Conservation (phyloP, 2,329 filamentous ascomycete genomes). For the Fusarium anguioides region DNA sequence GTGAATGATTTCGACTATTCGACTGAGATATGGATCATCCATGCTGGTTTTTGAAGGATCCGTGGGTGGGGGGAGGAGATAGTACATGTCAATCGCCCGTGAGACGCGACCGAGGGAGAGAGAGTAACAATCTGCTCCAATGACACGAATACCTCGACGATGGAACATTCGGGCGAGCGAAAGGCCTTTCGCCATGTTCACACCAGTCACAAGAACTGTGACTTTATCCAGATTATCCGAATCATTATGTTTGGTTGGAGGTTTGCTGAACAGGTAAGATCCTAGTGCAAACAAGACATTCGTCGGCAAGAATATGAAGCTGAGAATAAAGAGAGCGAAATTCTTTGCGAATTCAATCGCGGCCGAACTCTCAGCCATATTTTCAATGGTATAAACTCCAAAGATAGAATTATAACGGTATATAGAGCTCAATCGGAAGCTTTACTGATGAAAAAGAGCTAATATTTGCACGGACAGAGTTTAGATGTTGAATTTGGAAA, state of each 20-base stretch:
- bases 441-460: not conserved
- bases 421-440: not conserved
- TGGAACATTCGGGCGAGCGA: conserved; percentile 73
- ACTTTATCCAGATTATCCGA: conserved; percentile 23
- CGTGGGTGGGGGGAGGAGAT: conserved; percentile 53
- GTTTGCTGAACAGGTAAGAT: conserved; percentile 6
- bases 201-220: conserved; percentile 76
- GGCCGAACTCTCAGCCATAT: conserved; percentile 1
- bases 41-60: conserved; percentile 11
- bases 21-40: conserved; percentile 64
- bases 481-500: not conserved
- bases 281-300: not conserved
- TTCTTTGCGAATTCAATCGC: conserved; percentile 26
- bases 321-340: conserved; percentile 23
- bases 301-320: conserved; percentile 22
- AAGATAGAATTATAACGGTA: not conserved
- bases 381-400: not conserved
- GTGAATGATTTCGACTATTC: conserved; percentile 68
- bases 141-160: conserved; percentile 72
- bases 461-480: not conserved
- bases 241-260: not conserved
- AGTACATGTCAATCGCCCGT: conserved; percentile 64
- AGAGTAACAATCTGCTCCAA: conserved; percentile 74
- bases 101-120: conserved; percentile 69
- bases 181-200: conserved; percentile 78